Evolutionary conservation across 768 basidiomycete species (phyloP).

Genomic region (Xerocomellus chrysenteron): DNA sequence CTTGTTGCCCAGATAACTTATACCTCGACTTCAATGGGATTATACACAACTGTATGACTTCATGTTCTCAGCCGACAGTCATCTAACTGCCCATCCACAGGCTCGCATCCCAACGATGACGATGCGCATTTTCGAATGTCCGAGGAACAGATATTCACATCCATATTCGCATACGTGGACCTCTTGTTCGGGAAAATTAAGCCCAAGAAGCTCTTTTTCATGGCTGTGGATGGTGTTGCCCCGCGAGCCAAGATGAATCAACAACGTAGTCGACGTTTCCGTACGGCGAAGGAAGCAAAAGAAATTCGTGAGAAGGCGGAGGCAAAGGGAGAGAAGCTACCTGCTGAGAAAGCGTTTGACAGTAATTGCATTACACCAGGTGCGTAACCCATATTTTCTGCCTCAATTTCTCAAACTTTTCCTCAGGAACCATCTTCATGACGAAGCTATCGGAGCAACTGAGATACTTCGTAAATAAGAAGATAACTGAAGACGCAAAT

Average conservation of each 20-base stretch:
- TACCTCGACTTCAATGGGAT: conserved; percentile 96
- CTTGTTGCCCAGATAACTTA: conserved; percentile 62
- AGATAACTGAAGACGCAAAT: conserved; percentile 94
- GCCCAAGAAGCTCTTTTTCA: conserved; percentile 96
- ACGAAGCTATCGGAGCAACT: conserved; percentile 86
- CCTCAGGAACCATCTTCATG: conserved; percentile 92
- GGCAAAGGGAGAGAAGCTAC: conserved; percentile 86
- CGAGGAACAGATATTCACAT: conserved; percentile 96
- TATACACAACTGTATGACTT: conserved; percentile 71
- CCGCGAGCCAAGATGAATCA: conserved; percentile 99
- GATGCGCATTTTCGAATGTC: conserved; percentile 94
- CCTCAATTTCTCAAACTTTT: not conserved
- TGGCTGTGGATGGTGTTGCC: conserved; percentile 98
- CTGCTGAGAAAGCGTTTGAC: conserved; percentile 94
- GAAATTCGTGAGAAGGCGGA: conserved; percentile 86
- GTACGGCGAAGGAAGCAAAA: conserved; percentile 90
- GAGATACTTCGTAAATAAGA: conserved; percentile 96
- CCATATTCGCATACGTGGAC: conserved; percentile 96
- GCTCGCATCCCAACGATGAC: conserved; percentile 96
- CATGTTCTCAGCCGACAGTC: not conserved
- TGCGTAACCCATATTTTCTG: conserved; percentile 34
- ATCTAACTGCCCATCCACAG: conserved; percentile 26
- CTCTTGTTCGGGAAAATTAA: conserved; percentile 96
- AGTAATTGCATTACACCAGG: conserved; percentile 99
- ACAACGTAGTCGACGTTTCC: conserved; percentile 89